Evolutionary conservation across 768 basidiomycete genomes (phyloP).

Genomic region (Daedaleopsis sinensis): DNA sequence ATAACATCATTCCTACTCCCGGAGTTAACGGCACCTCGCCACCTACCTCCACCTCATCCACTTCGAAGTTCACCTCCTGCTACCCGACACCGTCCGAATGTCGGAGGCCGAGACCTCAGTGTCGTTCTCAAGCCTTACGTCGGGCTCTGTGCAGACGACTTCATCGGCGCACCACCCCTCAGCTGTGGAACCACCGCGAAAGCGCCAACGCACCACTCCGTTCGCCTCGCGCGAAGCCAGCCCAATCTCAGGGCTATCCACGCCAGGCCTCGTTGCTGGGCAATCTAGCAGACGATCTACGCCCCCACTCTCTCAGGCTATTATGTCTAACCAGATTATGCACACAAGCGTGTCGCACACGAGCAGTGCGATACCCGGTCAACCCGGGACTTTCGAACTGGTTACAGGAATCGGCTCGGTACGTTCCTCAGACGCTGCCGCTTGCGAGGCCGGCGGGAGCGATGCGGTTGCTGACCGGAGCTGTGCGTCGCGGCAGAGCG

Average conservation of each 20-base stretch:
- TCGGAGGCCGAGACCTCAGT: not conserved
- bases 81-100: not conserved
- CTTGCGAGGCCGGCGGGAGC: not conserved
- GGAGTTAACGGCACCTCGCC: no score
- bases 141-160: not conserved
- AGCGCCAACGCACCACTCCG: constrained; percentile 20
- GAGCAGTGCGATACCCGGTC: not conserved
- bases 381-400: not conserved
- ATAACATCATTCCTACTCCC: no score
- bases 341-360: not conserved
- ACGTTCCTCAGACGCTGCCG: not conserved
- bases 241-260: not conserved
- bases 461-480: not conserved
- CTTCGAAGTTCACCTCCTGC: no score
- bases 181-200: constrained; percentile 17
- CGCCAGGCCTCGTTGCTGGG: not conserved
- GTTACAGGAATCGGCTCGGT: not conserved
- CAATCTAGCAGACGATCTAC: no score
- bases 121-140: not conserved
- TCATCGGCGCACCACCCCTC: not conserved
- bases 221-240: not conserved
- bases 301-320: no score
- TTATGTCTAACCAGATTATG: not conserved
- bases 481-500: constrained; percentile 7
- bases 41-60: no score